A percentile compares a stretch with the other conserved stretches of the same genome.
Evolutionary conservation across 768 basidiomycete genomes (phyloP).

Genomic region (Russula earlei): DNA sequence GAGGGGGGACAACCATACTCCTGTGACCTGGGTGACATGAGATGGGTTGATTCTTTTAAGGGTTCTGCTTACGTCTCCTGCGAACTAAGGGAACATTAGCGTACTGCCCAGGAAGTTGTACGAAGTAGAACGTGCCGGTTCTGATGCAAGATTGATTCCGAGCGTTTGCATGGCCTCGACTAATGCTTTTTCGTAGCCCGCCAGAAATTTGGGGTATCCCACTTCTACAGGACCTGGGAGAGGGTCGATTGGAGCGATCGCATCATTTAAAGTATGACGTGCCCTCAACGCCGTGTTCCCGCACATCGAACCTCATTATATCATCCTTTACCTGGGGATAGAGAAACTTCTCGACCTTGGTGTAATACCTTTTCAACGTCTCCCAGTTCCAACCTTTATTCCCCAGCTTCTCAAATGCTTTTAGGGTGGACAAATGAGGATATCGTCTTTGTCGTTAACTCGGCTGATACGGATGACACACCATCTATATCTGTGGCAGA

Average conservation of each 20-base stretch:
- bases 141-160: not conserved
- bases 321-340: not conserved
- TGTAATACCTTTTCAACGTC: constrained; percentile 15
- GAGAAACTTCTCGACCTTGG: constrained; percentile 14
- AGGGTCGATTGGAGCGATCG: not conserved
- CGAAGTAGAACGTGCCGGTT: constrained; percentile 1
- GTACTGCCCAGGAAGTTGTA: not conserved
- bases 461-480: not conserved
- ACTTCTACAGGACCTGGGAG: constrained; percentile 12
- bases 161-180: not conserved
- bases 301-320: not conserved
- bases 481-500: constrained; percentile 15
- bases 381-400: constrained; percentile 24
- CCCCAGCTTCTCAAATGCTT: constrained; percentile 20
- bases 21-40: constrained; percentile 5
- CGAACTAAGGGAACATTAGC: constrained; percentile 1
- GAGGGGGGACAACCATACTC: constrained; percentile 7
- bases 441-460: too few relatives aligned
- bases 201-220: not conserved
- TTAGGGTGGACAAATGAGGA: not conserved
- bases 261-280: not conserved
- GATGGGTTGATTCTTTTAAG: not conserved
- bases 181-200: constrained; percentile 7
- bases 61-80: constrained; percentile 12
- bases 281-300: constrained; percentile 12